These are phyloP conservation scores for Aspergillus ostianus DNA, from an alignment of 495 filamentous ascomycete genomes.

Conservation along the genomic window DNA sequence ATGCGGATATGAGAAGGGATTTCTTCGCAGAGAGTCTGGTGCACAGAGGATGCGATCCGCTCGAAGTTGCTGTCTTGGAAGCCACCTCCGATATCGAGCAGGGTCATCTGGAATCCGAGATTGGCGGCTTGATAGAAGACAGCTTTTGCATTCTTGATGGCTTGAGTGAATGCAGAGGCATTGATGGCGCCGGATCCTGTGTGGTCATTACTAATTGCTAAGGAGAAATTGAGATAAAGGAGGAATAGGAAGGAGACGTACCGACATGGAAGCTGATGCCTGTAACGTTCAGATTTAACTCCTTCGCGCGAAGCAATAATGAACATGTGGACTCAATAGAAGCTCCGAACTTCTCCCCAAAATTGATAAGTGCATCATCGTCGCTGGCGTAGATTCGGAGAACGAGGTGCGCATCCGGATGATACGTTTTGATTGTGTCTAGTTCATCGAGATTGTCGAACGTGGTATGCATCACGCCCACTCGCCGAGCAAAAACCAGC, in stretches of 20 bases:
- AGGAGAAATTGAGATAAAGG: background rate
- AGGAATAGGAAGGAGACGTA: constrained; percentile 9
- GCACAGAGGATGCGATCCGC: constrained; percentile 14
- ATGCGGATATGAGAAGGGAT: constrained; percentile 20
- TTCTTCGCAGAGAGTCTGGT: constrained; percentile 11
- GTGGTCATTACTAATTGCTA: background rate
- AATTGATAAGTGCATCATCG: constrained; percentile 21
- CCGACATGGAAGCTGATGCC: constrained; percentile 42
- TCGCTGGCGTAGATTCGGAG: constrained; percentile 33
- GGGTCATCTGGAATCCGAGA: constrained; percentile 12
- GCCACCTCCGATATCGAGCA: constrained; percentile 35
- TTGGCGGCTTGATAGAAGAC: constrained; percentile 23
- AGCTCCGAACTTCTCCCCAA: constrained; percentile 35
- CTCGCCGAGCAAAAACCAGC: constrained; percentile 21
- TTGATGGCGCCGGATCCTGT: constrained; percentile 24
- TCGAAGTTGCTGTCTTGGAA: constrained; percentile 30
- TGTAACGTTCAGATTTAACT: constrained; percentile 27
- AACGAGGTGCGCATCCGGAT: constrained; percentile 27
- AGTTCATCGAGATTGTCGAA: constrained; percentile 40
- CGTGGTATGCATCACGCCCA: constrained; percentile 25
- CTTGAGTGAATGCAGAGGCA: constrained; percentile 20
- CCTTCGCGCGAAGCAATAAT: constrained; percentile 23
- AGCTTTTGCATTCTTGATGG: constrained; percentile 22
- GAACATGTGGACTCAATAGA: constrained; percentile 13
- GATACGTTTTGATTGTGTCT: constrained; percentile 27